Conservation (phyloP, 2,329 filamentous ascomycete genomes). For the Tolypocladium tundrense region DNA sequence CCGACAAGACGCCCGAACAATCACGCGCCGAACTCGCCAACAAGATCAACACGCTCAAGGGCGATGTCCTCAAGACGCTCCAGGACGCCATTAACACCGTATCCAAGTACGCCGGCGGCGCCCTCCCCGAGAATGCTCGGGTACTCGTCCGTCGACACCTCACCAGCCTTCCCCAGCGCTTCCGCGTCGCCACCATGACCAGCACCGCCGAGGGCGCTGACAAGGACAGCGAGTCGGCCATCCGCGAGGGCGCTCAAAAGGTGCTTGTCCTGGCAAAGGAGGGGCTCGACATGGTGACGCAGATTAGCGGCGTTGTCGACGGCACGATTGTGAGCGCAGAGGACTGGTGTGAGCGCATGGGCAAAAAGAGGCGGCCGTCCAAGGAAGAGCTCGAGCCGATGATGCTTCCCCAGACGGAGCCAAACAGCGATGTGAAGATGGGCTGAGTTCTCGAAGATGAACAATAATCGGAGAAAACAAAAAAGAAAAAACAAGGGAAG, state of each 20-base stretch:
- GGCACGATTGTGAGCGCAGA: conserved; percentile 86
- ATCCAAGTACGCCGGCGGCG: conserved; percentile 82
- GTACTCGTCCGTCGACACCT: conserved; percentile 76
- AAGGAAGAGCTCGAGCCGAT: conserved; percentile 15
- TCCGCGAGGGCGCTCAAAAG: conserved; percentile 54
- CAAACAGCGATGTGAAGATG: conserved; percentile 16
- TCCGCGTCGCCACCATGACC: conserved; percentile 57
- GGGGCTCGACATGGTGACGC: conserved; percentile 86
- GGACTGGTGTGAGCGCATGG: conserved; percentile 76
- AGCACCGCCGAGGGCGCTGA: conserved; percentile 14
- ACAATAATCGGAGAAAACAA: background rate
- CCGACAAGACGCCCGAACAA: conserved; percentile 13
- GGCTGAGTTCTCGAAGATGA: background rate
- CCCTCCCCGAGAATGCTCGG: conserved; percentile 79
- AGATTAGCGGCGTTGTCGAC: conserved; percentile 80
- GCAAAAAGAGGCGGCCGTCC: conserved; percentile 25
- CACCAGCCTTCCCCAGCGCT: conserved; percentile 73
- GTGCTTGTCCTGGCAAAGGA: conserved; percentile 83
- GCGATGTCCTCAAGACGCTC: conserved; percentile 66
- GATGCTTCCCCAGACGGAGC: background rate
- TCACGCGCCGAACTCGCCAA: conserved; percentile 38
- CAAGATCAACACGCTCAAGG: conserved; percentile 56
- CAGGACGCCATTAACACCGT: conserved; percentile 77
- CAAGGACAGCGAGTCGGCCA: conserved; percentile 24
- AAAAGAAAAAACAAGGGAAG: background rate